A percentile compares a stretch with the other conserved stretches of the same genome.
Evolutionary conservation across 1,284 basidiomycete species (phyloP).

Genomic region (Sanguinoderma infundibulare): DNA sequence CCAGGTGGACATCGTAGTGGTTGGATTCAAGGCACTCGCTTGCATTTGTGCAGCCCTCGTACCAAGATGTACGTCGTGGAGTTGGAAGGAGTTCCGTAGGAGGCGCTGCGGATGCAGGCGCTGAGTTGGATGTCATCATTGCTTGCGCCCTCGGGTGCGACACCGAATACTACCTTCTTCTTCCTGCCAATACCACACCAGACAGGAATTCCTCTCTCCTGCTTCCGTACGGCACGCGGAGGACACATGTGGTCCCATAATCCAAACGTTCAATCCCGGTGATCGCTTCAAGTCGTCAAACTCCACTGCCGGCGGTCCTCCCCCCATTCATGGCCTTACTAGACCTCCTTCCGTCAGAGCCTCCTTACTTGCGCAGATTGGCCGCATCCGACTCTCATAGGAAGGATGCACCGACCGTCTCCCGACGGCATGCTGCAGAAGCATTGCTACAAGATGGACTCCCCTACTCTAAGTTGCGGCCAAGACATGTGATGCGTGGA

Average conservation of each 20-base stretch:
- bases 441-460: conserved; percentile 7
- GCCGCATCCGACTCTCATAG: background rate
- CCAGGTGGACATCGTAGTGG: too few relatives aligned
- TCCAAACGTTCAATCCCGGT: background rate
- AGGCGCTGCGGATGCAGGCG: too few relatives aligned
- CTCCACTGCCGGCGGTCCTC: background rate
- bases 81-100: too few relatives aligned
- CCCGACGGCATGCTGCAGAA: conserved; percentile 6
- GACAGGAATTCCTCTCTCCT: background rate
- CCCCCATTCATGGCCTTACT: background rate
- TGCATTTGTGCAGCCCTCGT: too few relatives aligned
- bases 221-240: background rate
- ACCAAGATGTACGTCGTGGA: too few relatives aligned
- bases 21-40: too few relatives aligned
- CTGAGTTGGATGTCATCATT: too few relatives aligned
- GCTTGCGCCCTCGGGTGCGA: background rate
- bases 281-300: background rate
- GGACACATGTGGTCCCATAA: background rate
- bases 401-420: background rate
- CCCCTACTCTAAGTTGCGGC: conserved; percentile 22
- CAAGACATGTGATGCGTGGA: background rate
- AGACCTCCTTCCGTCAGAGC: background rate
- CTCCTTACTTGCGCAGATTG: background rate
- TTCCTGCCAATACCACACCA: background rate
- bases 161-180: too few relatives aligned